These are phyloP conservation scores for Brassica napus DNA, from an alignment of 345 rosid genomes.

Conservation along the genomic window Da-Ae NC_063440.1:23899001-23899500, in stretches of 20 bases:
- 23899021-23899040: constrained; percentile 4
- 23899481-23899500: constrained; percentile 23
- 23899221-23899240: neutral
- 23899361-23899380: constrained; percentile 30
- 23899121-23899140: constrained; percentile 1
- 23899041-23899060: neutral
- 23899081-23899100: constrained; percentile 10
- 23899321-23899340: constrained; percentile 11
- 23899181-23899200: neutral
- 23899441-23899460: constrained; percentile 38
- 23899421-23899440: constrained; percentile 35
- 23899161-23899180: neutral
- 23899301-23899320: neutral
- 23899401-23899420: constrained; percentile 38
- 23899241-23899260: neutral
- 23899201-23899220: neutral
- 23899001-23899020: neutral
- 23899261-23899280: constrained; percentile 16
- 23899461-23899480: constrained; percentile 7
- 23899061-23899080: neutral
- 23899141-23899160: neutral
- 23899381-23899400: constrained; percentile 32
- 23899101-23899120: constrained; percentile 17
- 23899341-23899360: neutral
- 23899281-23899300: neutral